phyloP scores from a whole-genome alignment of 1,284 basidiomycete species.

The Coriolopsis trogii region DNA sequence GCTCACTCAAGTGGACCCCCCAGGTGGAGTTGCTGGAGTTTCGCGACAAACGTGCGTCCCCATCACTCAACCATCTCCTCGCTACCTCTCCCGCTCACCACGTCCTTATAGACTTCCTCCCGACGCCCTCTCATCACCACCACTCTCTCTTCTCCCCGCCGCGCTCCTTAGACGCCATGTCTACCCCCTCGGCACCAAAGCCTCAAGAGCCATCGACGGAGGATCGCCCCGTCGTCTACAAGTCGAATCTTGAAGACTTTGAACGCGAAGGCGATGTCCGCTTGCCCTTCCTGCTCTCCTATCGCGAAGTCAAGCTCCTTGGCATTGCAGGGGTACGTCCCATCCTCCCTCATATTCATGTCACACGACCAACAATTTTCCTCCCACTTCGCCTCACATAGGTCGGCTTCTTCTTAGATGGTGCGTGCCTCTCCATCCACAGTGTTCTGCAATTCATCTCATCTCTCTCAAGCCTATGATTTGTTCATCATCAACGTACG shows the following conservation, averaged over 20 bases:
- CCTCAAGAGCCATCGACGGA: constrained; percentile 2
- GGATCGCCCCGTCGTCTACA: constrained; percentile 11
- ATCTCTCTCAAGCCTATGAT: constrained; percentile 58
- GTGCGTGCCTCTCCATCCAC: constrained; percentile 37
- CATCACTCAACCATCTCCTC: not conserved
- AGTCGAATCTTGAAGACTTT: constrained; percentile 46
- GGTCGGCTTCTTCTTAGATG: constrained; percentile 75
- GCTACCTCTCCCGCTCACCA: not conserved
- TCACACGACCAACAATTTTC: constrained; percentile 15
- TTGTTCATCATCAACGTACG: constrained; percentile 76
- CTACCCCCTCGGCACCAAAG: constrained; percentile 8
- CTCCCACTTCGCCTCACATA: constrained; percentile 24
- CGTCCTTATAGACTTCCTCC: constrained; percentile 2
- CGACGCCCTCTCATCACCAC: not conserved
- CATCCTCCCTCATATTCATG: not conserved
- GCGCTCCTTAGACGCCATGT: not conserved
- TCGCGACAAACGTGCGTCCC: constrained; percentile 12
- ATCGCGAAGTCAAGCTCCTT: constrained; percentile 57
- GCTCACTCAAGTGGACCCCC: not conserved
- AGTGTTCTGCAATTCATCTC: not conserved
- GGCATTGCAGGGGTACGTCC: constrained; percentile 61
- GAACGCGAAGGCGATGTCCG: constrained; percentile 45
- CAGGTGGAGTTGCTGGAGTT: constrained; percentile 1
- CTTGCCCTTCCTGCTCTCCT: constrained; percentile 49
- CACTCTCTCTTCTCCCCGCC: not conserved